phyloP scores from a whole-genome alignment of 2,329 filamentous ascomycete genomes.

The Sporothrix sp. region DNA sequence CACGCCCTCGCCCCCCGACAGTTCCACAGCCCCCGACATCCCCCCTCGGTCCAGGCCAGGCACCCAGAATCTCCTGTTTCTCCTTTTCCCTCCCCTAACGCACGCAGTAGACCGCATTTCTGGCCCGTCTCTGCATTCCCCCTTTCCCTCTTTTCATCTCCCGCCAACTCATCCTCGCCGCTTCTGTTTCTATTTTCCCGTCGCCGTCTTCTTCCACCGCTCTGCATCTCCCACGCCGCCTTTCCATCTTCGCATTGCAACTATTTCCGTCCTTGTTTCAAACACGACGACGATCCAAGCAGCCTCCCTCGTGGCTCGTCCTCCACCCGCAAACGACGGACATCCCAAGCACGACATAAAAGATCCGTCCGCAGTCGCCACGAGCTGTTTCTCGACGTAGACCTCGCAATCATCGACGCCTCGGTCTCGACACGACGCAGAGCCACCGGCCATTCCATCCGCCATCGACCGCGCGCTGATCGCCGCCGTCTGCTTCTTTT shows the following conservation, averaged over 20 bases:
- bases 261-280: constrained; percentile 1
- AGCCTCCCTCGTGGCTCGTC: constrained; percentile 1
- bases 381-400: background rate
- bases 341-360: background rate
- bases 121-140: background rate
- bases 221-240: background rate
- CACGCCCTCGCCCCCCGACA: constrained; percentile 1
- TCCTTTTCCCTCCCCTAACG: constrained; percentile 3
- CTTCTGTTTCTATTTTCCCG: constrained; percentile 2
- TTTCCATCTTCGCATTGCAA: background rate
- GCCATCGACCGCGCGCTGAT: background rate
- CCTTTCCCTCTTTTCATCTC: background rate
- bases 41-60: background rate
- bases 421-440: background rate
- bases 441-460: background rate
- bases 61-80: constrained; percentile 15
- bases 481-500: background rate
- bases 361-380: background rate
- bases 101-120: background rate
- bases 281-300: background rate
- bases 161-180: background rate
- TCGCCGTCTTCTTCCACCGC: background rate
- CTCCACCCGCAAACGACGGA: background rate
- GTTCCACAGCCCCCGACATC: background rate
- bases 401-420: background rate